Conservation (phyloP, 257 asterid species). For the Galeopsis tetrahit region DNA sequence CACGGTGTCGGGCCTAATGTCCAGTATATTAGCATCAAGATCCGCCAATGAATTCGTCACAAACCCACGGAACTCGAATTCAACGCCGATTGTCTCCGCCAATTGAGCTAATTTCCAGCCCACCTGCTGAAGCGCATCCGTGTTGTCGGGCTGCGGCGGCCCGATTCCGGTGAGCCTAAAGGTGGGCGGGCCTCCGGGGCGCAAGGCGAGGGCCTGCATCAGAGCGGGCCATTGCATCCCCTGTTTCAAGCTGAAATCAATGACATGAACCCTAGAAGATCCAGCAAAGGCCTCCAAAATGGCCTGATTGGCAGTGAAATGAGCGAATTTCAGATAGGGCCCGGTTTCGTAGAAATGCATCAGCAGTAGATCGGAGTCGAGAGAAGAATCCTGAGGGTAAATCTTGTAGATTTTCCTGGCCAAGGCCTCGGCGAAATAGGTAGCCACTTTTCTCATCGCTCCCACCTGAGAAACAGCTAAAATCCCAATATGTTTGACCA, state of each 20-base stretch:
- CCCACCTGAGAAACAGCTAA: slow-evolving; percentile 78
- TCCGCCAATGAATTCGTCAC: slow-evolving; percentile 78
- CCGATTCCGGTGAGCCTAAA: slow-evolving; percentile 50
- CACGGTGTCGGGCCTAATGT: slow-evolving; percentile 42
- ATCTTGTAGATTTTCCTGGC: slow-evolving; percentile 73
- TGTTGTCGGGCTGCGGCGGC: slow-evolving; percentile 84
- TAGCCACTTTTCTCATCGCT: slow-evolving; percentile 84
- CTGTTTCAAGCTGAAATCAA: slow-evolving; percentile 74
- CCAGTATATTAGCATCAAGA: slow-evolving; percentile 60
- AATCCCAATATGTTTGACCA: slow-evolving; percentile 65
- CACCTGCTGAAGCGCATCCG: slow-evolving; percentile 71
- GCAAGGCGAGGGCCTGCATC: slow-evolving; percentile 73
- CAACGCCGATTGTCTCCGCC: slow-evolving; percentile 69
- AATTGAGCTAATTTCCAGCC: slow-evolving; percentile 83
- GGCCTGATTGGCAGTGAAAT: slow-evolving; percentile 82
- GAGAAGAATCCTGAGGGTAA: slow-evolving; percentile 57
- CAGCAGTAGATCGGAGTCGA: slow-evolving; percentile 64
- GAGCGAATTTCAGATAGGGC: slow-evolving; percentile 78
- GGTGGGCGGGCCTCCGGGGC: slow-evolving; percentile 78
- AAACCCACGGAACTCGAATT: slow-evolving; percentile 75
- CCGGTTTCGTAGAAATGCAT: slow-evolving; percentile 85
- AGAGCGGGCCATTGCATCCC: slow-evolving; percentile 94
- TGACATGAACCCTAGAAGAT: slow-evolving; percentile 61
- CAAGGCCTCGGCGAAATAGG: slow-evolving; percentile 72
- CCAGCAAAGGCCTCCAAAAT: slow-evolving; percentile 73